Base-by-base conservation (phyloP, 2,329 filamentous ascomycete genomes). In the Fusarium sp. region DNA sequence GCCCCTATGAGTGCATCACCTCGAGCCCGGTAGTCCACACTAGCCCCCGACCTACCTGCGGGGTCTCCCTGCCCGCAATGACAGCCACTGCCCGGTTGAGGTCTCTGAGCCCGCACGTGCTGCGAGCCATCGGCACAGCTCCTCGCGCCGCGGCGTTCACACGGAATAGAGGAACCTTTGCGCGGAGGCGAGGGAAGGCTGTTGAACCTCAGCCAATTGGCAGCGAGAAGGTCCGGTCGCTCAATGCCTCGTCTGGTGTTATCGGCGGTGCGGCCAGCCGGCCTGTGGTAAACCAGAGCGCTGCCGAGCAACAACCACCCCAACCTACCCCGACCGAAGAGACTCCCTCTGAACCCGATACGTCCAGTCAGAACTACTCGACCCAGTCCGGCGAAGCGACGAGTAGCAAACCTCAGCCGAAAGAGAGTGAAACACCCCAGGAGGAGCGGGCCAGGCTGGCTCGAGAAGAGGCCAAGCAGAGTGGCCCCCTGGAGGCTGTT, bases 31-130 rank as follows among this genome's bases (percentile, higher is more conserved):
- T 71, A 73, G 58, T 65, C 45, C 50, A 66, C 45, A 52, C 62
- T 42, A 70, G 50, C 62, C 31, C 36, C 40, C 47, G 18, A 54
- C 47, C 52, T 63, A 52, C 50, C 59, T 38, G 61, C 65, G 38
- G 54, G 50, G 47, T 59, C 66, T 54, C 63, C 47, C 47, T 62
- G 45, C 63, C 62, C 63, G 36, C 54, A 70, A 94, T 94, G 92
- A 87, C 91, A 90, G 87, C 91, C 72, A 86, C 88, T 27, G 84
- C 86, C 69, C 87, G 92, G 78, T 85, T 94, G 69, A 89, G 90
- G 18, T 94, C 94, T 78, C 85, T 94, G 20, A 94, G 93, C 75
- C 91, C 92, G 54, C 90, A 91, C 75, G 82, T 94, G 64, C 89
- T 92, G 81, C 90, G 91, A 64, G 85, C 87, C 18, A 73, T 85